Conservation (phyloP, 768 basidiomycete genomes). For the Pleurotus djamor region DNA sequence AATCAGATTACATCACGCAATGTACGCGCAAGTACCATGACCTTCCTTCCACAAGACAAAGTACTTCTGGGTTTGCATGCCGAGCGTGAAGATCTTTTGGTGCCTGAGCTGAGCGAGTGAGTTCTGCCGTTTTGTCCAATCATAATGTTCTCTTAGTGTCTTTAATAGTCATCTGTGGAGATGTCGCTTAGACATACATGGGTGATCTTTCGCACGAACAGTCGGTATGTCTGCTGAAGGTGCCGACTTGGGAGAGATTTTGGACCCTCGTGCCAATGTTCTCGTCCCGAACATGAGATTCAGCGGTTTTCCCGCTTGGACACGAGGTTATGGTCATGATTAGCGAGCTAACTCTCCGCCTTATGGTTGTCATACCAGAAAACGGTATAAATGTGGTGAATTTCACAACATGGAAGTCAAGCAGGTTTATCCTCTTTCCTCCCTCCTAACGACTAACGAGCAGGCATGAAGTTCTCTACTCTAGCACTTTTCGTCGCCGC, state of each 20-base stretch:
- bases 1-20: not conserved
- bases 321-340: not conserved
- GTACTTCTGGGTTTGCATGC: not conserved
- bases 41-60: not conserved
- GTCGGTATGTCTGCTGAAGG: not conserved
- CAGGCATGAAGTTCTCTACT: slow-evolving; percentile 21
- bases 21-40: not conserved
- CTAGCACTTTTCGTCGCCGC: slow-evolving; percentile 18
- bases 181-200: not conserved
- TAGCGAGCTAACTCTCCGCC: not conserved
- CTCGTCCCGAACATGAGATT: not conserved
- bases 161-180: not conserved
- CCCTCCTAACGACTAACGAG: no score
- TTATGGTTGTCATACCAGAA: not conserved
- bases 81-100: not conserved
- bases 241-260: not conserved
- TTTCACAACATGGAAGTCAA: not conserved
- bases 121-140: not conserved
- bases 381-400: not conserved
- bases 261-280: not conserved
- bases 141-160: not conserved
- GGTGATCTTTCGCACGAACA: not conserved
- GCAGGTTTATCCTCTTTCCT: not conserved
- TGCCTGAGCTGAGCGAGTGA: not conserved
- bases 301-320: not conserved